Conservation (phyloP, 352 stramenopile genomes). For the Blastocystis sp. region DNA sequence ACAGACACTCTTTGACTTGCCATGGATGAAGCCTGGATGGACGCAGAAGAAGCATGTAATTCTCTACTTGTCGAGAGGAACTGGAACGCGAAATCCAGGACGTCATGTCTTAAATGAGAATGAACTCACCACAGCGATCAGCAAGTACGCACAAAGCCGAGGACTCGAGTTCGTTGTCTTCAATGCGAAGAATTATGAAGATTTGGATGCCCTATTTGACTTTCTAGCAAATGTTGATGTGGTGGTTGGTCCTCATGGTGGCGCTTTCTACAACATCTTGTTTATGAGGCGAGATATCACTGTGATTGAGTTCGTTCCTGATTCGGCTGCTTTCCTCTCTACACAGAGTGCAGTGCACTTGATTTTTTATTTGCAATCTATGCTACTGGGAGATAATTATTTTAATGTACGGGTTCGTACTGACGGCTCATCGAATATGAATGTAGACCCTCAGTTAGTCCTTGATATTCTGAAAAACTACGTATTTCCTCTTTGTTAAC, state of each 20-base stretch:
- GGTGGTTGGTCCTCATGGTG: constrained; percentile 29
- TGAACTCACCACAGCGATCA: not conserved
- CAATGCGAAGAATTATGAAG: not conserved
- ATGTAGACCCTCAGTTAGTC: not conserved
- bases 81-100: constrained; percentile 16
- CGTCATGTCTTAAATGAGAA: constrained; percentile 7
- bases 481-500: not conserved
- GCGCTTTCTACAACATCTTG: constrained; percentile 51
- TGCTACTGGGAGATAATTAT: constrained; percentile 10
- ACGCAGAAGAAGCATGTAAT: not conserved
- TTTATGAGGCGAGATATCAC: constrained; percentile 35
- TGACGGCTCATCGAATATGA: not conserved
- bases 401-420: not conserved
- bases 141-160: not conserved
- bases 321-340: not conserved
- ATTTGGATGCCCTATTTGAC: not conserved
- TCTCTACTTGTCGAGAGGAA: not conserved
- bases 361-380: constrained; percentile 26
- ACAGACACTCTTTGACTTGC: not conserved
- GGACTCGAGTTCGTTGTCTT: constrained; percentile 30
- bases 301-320: constrained; percentile 27
- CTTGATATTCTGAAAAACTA: not conserved
- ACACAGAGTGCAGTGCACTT: not conserved
- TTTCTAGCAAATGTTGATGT: constrained; percentile 54
- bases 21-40: not conserved